These are phyloP conservation scores for Aspergillus intermedius DNA, from an alignment of 2,329 filamentous ascomycete genomes.

Conservation along the genomic window DNA sequence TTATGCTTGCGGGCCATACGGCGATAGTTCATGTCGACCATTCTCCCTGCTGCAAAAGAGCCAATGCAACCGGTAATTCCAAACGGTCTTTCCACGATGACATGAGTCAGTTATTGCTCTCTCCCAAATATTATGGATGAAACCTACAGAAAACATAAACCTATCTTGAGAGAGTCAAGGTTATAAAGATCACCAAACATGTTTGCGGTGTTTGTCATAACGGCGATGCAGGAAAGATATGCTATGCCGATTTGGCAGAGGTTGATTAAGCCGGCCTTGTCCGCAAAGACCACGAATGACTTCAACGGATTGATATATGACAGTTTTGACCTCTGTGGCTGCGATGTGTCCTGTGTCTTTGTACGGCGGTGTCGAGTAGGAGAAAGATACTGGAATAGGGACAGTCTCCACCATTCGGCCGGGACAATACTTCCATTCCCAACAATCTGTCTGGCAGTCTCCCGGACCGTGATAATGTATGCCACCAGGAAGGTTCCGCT, in stretches of 20 bases:
- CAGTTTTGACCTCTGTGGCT: slow-evolving; percentile 23
- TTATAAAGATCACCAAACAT: slow-evolving; percentile 32
- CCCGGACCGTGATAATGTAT: slow-evolving; percentile 15
- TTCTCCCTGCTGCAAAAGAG: slow-evolving; percentile 21
- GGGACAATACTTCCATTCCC: slow-evolving; percentile 24
- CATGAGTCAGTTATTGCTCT: neutral
- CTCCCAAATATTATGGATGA: too few relatives aligned
- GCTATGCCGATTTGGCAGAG: slow-evolving; percentile 30
- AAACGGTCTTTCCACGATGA: slow-evolving; percentile 10
- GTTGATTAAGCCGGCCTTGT: slow-evolving; percentile 32
- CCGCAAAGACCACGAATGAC: slow-evolving; percentile 32
- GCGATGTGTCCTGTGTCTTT: slow-evolving; percentile 1
- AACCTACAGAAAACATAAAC: slow-evolving; percentile 20
- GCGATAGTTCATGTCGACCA: slow-evolving; percentile 19
- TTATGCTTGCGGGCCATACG: slow-evolving; percentile 10
- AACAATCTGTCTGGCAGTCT: slow-evolving; percentile 28
- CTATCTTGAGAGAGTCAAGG: slow-evolving; percentile 22
- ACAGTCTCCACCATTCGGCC: slow-evolving; percentile 19
- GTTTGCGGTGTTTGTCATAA: slow-evolving; percentile 35
- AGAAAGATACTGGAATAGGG: slow-evolving; percentile 12
- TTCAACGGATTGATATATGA: slow-evolving; percentile 41
- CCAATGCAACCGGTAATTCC: slow-evolving; percentile 13
- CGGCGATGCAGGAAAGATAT: slow-evolving; percentile 31
- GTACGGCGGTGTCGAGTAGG: neutral
- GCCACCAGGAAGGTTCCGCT: slow-evolving; percentile 13